A percentile compares a stretch with the other conserved stretches of the same genome.
Conservation (phyloP, 345 rosid species). For the Cochlearia excelsa region DNA sequence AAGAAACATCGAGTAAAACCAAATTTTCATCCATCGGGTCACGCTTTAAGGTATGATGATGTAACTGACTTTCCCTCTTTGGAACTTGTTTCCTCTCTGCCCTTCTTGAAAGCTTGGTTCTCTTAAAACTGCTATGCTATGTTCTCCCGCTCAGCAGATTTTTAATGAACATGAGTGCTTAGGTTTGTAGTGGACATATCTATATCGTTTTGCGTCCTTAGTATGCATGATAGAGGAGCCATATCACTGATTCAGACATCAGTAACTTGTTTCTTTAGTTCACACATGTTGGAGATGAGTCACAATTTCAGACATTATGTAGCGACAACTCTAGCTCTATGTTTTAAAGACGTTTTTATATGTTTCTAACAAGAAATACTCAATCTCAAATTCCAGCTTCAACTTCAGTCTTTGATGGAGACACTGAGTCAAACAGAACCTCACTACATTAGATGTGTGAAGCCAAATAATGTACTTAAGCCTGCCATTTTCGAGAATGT, state of each 20-base stretch:
- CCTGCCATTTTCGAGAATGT: slow-evolving; percentile 93
- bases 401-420: slow-evolving; percentile 99
- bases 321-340: slow-evolving; percentile 17
- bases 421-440: slow-evolving; percentile 94
- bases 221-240: slow-evolving; percentile 23
- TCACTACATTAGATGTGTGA: slow-evolving; percentile 99
- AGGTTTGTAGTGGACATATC: slow-evolving; percentile 19
- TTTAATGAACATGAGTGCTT: background rate
- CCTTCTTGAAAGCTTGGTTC: slow-evolving; percentile 11
- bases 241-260: slow-evolving; percentile 10
- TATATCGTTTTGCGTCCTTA: too few species aligned
- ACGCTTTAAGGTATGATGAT: slow-evolving; percentile 76
- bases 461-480: slow-evolving; percentile 96
- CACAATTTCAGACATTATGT: slow-evolving; percentile 12
- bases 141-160: slow-evolving; percentile 7
- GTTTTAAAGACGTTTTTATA: background rate
- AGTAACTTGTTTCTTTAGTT: slow-evolving; percentile 10
- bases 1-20: slow-evolving; percentile 90
- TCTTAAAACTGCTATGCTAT: background rate
- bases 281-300: slow-evolving; percentile 22
- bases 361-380: slow-evolving; percentile 26
- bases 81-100: slow-evolving; percentile 9
- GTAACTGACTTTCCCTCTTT: slow-evolving; percentile 1
- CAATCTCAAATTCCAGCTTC: slow-evolving; percentile 57
- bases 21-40: slow-evolving; percentile 98